Base-by-base conservation (phyloP, 805 yeast genomes). In the Brettanomyces custersianus region DNA sequence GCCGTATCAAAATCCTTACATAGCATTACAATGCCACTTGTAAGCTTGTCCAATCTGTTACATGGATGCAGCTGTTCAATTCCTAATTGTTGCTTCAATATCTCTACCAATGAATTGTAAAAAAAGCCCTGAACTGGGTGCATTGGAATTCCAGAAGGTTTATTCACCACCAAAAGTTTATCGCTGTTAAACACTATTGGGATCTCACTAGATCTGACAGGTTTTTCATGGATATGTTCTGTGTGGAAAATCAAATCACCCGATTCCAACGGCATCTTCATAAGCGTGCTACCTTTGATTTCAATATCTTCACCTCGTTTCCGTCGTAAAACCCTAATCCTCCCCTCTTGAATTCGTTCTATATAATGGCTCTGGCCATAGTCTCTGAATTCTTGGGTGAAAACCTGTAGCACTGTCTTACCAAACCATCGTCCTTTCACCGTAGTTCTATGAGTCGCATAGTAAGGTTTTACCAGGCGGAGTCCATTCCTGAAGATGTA, bases 131-230 rank as follows among this genome's bases (percentile, higher is more conserved):
- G 67, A 3, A 69, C 62, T 0, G 76, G 74, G 43, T 72, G 77
- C 1, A 73, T 68, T 3, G 77, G 74, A 4, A 70, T 52, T 0
- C 76, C 76, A 1, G 62, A 50, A 0, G 77, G 76, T 42, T 72
- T 72, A 43, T 66, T 53, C 6, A 70, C 60, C n/a, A 70, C 73
- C 4, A 70, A 22, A 5, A 55, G 52, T 5, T 53, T 54, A 34
- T 60, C 55, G 30, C 48, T 50, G 32, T 52, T 51, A 26, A 31
- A 40, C 5, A 56, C 37, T 3, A 51, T 38, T 12, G 43, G 39
- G 5, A 49, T 37, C 2, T 32, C 11, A 11, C 15, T 27, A 12
- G 40, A 48, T 5, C 34, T 28, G 13, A 52, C 44, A 1, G 59
- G 48, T 11, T 54, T 37, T 37, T 58, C 62, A 43, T 58, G 62